Evolutionary conservation across 306 rosid genomes (phyloP).

Genomic region (Arachis hypogaea): DNA sequence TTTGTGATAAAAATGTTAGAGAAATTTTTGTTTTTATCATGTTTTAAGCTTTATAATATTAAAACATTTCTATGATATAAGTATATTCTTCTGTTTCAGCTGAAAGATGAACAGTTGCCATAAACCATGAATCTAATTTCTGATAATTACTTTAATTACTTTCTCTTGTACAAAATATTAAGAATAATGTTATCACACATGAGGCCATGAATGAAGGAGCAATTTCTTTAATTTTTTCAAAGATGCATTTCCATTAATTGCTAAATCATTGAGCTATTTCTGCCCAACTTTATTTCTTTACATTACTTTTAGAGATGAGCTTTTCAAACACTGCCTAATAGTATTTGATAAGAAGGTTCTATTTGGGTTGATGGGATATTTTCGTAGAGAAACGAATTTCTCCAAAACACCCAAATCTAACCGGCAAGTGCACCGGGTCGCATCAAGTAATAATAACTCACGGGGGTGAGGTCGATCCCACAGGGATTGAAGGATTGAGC

Average conservation of each 20-base stretch:
- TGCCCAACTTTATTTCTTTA: background rate
- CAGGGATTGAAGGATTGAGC: too few relatives aligned
- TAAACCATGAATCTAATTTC: background rate
- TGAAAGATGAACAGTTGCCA: background rate
- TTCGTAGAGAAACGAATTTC: too few relatives aligned
- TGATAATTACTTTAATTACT: background rate
- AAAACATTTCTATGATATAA: too few relatives aligned
- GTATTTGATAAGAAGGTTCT: background rate
- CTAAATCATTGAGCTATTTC: background rate
- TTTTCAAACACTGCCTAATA: slow-evolving; percentile 3
- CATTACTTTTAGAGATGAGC: slow-evolving; percentile 3
- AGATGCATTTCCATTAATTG: background rate
- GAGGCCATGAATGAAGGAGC: too few relatives aligned
- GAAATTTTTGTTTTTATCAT: slow-evolving; percentile 1
- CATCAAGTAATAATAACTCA: too few relatives aligned
- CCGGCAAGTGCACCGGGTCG: too few relatives aligned
- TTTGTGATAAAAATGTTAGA: slow-evolving; percentile 22
- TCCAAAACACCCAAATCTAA: too few relatives aligned
- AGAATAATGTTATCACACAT: background rate
- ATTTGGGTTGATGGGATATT: too few relatives aligned
- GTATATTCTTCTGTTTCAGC: background rate
- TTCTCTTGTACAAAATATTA: too few relatives aligned
- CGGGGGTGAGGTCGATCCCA: too few relatives aligned
- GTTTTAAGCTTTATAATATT: too few relatives aligned
- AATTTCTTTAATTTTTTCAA: too few relatives aligned